Percentiles rank a stretch among this genome's conserved stretches.
phyloP scores from a whole-genome alignment of 225 moss, liverwort and hornwort genomes.

The Polytrichum commune region DNA sequence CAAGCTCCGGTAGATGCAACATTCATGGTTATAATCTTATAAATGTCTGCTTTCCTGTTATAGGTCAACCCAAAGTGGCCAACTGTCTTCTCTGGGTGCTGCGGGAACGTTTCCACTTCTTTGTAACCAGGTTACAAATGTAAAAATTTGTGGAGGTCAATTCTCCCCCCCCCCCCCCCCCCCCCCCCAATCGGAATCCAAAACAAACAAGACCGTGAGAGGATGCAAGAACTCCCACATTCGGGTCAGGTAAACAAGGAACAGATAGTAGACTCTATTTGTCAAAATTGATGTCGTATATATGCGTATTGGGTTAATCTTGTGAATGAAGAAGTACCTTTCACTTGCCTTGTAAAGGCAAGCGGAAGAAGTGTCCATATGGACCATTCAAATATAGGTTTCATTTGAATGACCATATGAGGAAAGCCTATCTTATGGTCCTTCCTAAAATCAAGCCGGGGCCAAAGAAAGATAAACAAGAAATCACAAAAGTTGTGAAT shows the following conservation, averaged over 20 bases:
- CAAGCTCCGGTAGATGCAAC: constrained; percentile 21
- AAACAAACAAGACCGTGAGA: constrained; percentile 38
- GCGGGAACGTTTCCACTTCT: constrained; percentile 32
- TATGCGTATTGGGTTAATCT: too few relatives aligned
- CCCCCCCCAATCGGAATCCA: constrained; percentile 22
- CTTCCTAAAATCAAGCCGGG: too few relatives aligned
- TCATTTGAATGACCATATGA: too few relatives aligned
- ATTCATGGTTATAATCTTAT: constrained; percentile 47
- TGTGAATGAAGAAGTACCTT: too few relatives aligned
- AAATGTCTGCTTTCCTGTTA: constrained; percentile 17
- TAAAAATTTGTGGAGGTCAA: constrained; percentile 24
- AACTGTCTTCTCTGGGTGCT: constrained; percentile 44
- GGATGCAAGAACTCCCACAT: constrained; percentile 38
- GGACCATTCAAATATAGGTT: too few relatives aligned
- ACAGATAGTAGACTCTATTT: constrained; percentile 29
- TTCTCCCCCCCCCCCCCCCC: too few relatives aligned
- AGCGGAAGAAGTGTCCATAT: too few relatives aligned
- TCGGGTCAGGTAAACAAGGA: constrained; percentile 31
- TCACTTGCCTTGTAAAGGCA: too few relatives aligned
- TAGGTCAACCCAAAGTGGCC: constrained; percentile 49
- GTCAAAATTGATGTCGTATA: constrained; percentile 21
- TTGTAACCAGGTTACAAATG: constrained; percentile 38
- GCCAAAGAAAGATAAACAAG: too few relatives aligned
- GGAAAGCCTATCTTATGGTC: too few relatives aligned
- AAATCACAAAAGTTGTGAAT: too few relatives aligned